Conservation (phyloP, 2,329 filamentous ascomycete species). For the Biscogniauxia mediterranea region DNA sequence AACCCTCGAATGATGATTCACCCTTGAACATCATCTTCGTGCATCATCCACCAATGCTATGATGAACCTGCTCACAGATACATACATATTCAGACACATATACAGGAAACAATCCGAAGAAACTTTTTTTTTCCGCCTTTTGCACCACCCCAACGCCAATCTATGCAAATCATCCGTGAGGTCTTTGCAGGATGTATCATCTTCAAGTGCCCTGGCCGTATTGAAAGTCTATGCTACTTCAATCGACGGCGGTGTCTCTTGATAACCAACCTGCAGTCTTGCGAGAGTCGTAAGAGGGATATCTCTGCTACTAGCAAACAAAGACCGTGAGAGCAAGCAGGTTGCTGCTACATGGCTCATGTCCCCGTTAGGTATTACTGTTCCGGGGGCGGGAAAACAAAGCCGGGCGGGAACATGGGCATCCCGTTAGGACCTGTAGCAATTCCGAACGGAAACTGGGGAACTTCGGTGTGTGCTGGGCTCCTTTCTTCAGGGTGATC, state of each 20-base stretch:
- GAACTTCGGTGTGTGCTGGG: slow-evolving; percentile 25
- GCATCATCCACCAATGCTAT: neutral
- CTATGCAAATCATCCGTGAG: slow-evolving; percentile 20
- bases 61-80: neutral
- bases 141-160: slow-evolving; percentile 17
- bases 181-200: slow-evolving; percentile 5
- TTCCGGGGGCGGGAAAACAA: slow-evolving; percentile 37
- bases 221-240: neutral
- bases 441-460: slow-evolving; percentile 44
- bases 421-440: slow-evolving; percentile 47
- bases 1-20: neutral
- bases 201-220: neutral
- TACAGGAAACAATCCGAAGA: neutral
- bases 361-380: slow-evolving; percentile 18
- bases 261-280: neutral
- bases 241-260: neutral
- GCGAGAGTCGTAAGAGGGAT: too few relatives aligned
- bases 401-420: slow-evolving; percentile 48
- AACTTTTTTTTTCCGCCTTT: neutral
- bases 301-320: too few relatives aligned
- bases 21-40: neutral
- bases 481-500: slow-evolving; percentile 28
- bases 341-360: too few relatives aligned
- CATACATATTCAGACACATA: neutral
- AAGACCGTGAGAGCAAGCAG: neutral